Conservation (phyloP, 306 rosid genomes). For the Cicer bijugum region DNA sequence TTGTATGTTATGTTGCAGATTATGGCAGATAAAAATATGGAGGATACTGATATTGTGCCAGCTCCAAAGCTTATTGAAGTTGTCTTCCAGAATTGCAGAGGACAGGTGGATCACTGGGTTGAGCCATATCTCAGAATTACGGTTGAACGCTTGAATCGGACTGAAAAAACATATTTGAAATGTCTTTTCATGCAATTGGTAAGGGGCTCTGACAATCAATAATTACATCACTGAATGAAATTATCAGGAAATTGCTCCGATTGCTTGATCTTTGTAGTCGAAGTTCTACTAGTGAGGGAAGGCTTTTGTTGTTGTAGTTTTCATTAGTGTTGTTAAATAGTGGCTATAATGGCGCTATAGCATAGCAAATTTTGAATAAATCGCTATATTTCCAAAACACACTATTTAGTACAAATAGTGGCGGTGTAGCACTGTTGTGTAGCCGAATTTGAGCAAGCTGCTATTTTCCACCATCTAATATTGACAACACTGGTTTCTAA, state of each 20-base stretch:
- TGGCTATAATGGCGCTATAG: too few relatives aligned
- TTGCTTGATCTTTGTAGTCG: slow-evolving; percentile 3
- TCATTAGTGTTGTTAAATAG: neutral
- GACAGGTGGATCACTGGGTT: slow-evolving; percentile 97
- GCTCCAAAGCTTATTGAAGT: slow-evolving; percentile 98
- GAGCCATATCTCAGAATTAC: slow-evolving; percentile 86
- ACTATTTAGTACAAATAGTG: too few relatives aligned
- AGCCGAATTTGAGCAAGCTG: too few relatives aligned
- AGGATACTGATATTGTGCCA: slow-evolving; percentile 90
- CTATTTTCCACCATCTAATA: too few relatives aligned
- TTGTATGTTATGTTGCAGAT: slow-evolving; percentile 52
- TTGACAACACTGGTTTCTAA: too few relatives aligned
- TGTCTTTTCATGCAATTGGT: slow-evolving; percentile 95
- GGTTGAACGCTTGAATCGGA: slow-evolving; percentile 71
- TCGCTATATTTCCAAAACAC: too few relatives aligned
- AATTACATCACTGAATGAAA: neutral
- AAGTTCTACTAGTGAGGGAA: neutral
- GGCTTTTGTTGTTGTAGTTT: slow-evolving; percentile 6
- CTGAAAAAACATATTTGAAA: slow-evolving; percentile 78
- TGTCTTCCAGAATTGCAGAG: slow-evolving; percentile 87
- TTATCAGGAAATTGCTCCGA: neutral
- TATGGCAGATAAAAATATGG: slow-evolving; percentile 81
- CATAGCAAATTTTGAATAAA: too few relatives aligned
- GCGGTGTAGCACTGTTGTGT: too few relatives aligned
- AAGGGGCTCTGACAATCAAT: slow-evolving; percentile 43